Conservation (phyloP, 345 rosid species). For the Odontarrhena argentea region DNA sequence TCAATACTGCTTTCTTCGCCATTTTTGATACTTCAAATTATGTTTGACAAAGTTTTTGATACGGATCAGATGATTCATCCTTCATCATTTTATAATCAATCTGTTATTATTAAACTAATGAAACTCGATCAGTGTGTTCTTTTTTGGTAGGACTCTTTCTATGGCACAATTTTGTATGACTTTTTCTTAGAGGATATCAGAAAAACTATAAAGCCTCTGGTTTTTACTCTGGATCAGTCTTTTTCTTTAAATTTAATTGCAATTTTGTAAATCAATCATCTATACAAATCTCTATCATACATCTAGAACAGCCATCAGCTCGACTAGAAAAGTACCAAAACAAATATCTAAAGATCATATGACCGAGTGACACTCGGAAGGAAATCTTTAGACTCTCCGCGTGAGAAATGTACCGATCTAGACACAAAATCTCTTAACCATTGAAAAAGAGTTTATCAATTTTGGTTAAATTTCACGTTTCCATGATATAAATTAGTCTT, state of each 20-base stretch:
- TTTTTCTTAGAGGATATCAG: background rate
- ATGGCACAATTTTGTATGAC: background rate
- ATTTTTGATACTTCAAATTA: slow-evolving; percentile 36
- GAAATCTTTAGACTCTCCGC: too few species aligned
- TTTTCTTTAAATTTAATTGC: background rate
- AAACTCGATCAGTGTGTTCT: background rate
- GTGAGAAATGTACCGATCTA: too few species aligned
- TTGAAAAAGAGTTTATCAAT: too few species aligned
- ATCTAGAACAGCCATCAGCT: too few species aligned
- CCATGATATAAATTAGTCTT: too few species aligned
- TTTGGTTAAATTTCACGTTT: too few species aligned
- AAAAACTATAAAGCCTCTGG: background rate
- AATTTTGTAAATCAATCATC: too few species aligned
- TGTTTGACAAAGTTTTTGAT: background rate
- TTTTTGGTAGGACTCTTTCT: background rate
- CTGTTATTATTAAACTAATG: slow-evolving; percentile 11
- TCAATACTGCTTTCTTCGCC: slow-evolving; percentile 73
- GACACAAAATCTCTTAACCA: too few species aligned
- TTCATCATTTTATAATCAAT: slow-evolving; percentile 27
- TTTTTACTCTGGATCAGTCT: background rate
- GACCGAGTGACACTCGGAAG: too few species aligned
- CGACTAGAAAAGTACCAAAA: too few species aligned
- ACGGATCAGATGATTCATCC: background rate
- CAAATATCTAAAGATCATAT: too few species aligned
- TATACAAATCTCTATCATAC: too few species aligned